phyloP scores from a whole-genome alignment of 352 stramenopile species.

The Phytopythium helicoides region DNA sequence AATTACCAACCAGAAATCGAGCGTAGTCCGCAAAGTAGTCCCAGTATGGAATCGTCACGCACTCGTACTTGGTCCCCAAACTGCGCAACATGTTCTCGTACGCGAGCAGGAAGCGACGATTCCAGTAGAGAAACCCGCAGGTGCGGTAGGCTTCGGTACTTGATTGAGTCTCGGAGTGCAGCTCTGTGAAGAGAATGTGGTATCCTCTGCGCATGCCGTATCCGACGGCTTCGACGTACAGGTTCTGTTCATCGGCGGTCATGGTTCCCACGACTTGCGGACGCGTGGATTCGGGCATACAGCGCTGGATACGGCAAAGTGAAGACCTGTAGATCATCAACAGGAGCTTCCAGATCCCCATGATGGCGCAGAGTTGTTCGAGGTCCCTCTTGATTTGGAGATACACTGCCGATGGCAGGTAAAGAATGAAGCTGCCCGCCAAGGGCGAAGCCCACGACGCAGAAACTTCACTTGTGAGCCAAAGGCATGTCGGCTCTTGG shows the following conservation, averaged over 20 bases:
- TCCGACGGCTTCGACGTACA: slow-evolving; percentile 32
- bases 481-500: too few species aligned
- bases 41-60: slow-evolving; percentile 57
- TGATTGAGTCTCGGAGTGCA: slow-evolving; percentile 25
- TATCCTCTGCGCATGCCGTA: slow-evolving; percentile 27
- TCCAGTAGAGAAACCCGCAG: slow-evolving; percentile 53
- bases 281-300: slow-evolving; percentile 4
- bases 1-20: slow-evolving; percentile 17
- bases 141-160: slow-evolving; percentile 30
- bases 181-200: slow-evolving; percentile 36
- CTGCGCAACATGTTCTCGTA: slow-evolving; percentile 60
- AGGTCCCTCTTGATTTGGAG: too few species aligned
- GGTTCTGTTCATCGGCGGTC: slow-evolving; percentile 21
- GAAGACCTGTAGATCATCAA: neutral
- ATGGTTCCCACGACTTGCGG: slow-evolving; percentile 29
- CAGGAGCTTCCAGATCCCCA: neutral
- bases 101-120: slow-evolving; percentile 40
- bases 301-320: neutral
- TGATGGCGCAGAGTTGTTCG: neutral
- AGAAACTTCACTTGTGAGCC: too few species aligned
- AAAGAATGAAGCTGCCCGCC: too few species aligned
- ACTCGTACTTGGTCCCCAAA: slow-evolving; percentile 26
- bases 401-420: too few species aligned
- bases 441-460: too few species aligned
- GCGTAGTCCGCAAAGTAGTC: slow-evolving; percentile 55